Conservation (phyloP, 768 basidiomycete genomes). For the Lactarius psammicola region DNA sequence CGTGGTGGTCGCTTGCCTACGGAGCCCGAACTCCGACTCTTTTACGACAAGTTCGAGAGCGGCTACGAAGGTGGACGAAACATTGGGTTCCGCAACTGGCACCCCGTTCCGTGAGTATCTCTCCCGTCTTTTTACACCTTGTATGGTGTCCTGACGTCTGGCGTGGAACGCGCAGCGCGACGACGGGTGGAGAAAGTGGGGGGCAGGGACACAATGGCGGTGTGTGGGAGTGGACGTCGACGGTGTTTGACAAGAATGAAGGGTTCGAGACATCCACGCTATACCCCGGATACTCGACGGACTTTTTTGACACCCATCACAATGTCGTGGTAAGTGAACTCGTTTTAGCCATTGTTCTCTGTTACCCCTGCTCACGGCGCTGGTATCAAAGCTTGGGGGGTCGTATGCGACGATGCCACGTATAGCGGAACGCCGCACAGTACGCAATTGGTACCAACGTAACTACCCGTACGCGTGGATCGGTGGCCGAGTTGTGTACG, state of each 20-base stretch:
- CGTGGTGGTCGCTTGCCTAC: slow-evolving; percentile 95
- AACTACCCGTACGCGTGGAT: slow-evolving; percentile 91
- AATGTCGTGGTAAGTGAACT: slow-evolving; percentile 72
- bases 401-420: slow-evolving; percentile 85
- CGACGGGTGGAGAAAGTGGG: slow-evolving; percentile 53
- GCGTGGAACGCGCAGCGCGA: slow-evolving; percentile 48
- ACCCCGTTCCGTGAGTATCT: slow-evolving; percentile 76
- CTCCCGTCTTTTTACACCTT: background rate
- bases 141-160: slow-evolving; percentile 10
- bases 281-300: slow-evolving; percentile 89
- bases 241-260: slow-evolving; percentile 63
- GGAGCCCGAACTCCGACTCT: slow-evolving; percentile 80
- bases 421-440: slow-evolving; percentile 66
- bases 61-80: slow-evolving; percentile 81
- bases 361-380: slow-evolving; percentile 18
- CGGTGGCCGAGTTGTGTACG: slow-evolving; percentile 68
- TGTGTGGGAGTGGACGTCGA: slow-evolving; percentile 98
- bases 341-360: background rate
- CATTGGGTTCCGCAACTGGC: slow-evolving; percentile 89
- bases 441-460: slow-evolving; percentile 91
- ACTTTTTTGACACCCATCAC: slow-evolving; percentile 90
- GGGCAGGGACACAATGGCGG: slow-evolving; percentile 86
- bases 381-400: slow-evolving; percentile 71
- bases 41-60: slow-evolving; percentile 69
- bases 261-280: slow-evolving; percentile 73